Percentiles rank a stretch among this genome's conserved stretches.
These are phyloP conservation scores for Spathaspora arborariae DNA, from an alignment of 805 yeast species.

Conservation along the genomic window DNA sequence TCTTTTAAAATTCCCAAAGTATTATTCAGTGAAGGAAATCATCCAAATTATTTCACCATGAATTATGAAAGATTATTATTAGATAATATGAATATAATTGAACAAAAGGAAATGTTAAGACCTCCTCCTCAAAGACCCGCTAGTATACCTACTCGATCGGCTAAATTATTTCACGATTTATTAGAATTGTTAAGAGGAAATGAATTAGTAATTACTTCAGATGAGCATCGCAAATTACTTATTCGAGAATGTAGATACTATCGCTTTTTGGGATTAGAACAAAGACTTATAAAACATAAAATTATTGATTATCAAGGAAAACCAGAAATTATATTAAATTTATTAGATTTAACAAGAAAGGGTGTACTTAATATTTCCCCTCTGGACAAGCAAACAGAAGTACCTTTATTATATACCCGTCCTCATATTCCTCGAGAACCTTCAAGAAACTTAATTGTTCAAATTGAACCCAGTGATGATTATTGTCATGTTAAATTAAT, in stretches of 20 bases:
- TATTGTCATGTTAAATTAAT: slow-evolving; percentile 29
- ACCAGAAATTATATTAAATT: slow-evolving; percentile 58
- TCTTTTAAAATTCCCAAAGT: slow-evolving; percentile 57
- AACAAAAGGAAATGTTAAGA: slow-evolving; percentile 47
- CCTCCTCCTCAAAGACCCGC: slow-evolving; percentile 78
- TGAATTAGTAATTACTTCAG: slow-evolving; percentile 42
- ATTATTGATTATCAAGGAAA: slow-evolving; percentile 34
- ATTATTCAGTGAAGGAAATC: slow-evolving; percentile 58
- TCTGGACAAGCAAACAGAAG: slow-evolving; percentile 17
- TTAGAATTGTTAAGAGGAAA: slow-evolving; percentile 56
- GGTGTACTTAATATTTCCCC: slow-evolving; percentile 26
- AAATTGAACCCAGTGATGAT: slow-evolving; percentile 18
- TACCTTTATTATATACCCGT: slow-evolving; percentile 25
- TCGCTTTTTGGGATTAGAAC: slow-evolving; percentile 72
- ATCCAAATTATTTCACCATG: slow-evolving; percentile 73
- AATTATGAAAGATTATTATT: slow-evolving; percentile 50
- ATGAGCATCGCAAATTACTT: slow-evolving; percentile 53
- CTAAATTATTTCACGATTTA: slow-evolving; percentile 51
- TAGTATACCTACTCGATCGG: slow-evolving; percentile 47
- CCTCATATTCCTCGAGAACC: slow-evolving; percentile 34
- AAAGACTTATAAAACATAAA: slow-evolving; percentile 52
- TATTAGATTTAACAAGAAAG: slow-evolving; percentile 42
- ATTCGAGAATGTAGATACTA: slow-evolving; percentile 74
- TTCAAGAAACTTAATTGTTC: slow-evolving; percentile 26
- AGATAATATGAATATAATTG: slow-evolving; percentile 39